Base-by-base conservation (phyloP, 148 eudicot species). In the Diospyros kaki region DNA sequence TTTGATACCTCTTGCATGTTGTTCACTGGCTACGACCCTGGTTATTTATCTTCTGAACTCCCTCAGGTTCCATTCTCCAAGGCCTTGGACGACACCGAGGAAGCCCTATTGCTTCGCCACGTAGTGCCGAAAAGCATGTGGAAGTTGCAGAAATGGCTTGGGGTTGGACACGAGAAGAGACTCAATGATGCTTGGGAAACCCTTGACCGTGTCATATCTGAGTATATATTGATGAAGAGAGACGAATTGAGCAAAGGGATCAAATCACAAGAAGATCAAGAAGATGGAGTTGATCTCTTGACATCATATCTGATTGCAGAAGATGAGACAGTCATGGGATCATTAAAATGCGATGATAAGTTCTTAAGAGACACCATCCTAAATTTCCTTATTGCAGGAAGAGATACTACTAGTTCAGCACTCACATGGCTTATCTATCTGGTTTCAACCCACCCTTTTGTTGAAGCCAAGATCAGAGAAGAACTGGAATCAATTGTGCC, bases 1-100 rank as follows among this genome's bases (percentile, higher is more conserved):
- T 87, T 89, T 39, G 93, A 89, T 71, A 81, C 82, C 0, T 86
- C 84, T 6, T 84, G 89, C 55, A 52, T 68, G 0, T 74, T 84
- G 7, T 72, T 87, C 1, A 86, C 87, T 9, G 88, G 89, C 0
- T 46, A 83, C 42, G 90, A 90, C 64, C 85, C 89, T 0, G 73
- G 80, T 5, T 77, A 86, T 13, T 40, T 86, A 10, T 78, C 82
- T 0, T 10, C 75, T 2, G 86, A 88, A 40, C 66, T 88, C 3
- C 85, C 86, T 1, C 44, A 77, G 0, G 77, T 76, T 48, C 83
- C 91, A 1, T 66, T 77, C 53, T 76, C 86, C 0, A 83, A 80
- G 67, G 94, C 94, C 44, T 73, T 90, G 73, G 86, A 84, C n/a
- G 86, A 86, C 38, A 75, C 79, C 0, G 91, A 86, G 66, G 84